Evolutionary conservation across 2,329 filamentous ascomycete species (phyloP), one percentile per base, ranked within the genome.

Genomic region (Cladosporium velox): DNA sequence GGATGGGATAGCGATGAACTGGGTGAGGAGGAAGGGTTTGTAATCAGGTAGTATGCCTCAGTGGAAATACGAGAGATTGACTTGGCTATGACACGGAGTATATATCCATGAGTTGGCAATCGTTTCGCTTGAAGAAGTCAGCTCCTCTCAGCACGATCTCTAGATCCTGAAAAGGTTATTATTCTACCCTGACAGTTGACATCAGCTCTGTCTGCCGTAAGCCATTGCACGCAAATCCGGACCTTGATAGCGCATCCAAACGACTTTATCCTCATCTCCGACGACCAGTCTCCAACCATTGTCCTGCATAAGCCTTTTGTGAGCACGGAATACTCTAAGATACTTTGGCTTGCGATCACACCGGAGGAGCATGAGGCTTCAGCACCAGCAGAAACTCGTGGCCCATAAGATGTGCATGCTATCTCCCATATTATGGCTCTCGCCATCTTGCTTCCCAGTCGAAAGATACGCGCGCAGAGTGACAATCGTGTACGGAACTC

Each of bases 1-100:
- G 85, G 82, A 66, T 87, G 85, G 85, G 84, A 87, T 68, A 86
- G 84, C 68, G 85, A 87, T 72, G 85, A 86, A 70, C 69, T 87
- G 60, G 83, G 85, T 21, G 75, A 76, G 14, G 75, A 77, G 65
- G 75, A 74, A 32, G 72, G 15, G 7, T 59, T 59, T 47, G 38
- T 59, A 8, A 59, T 59, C 47, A 21, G 57, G 12, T 59, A 59
- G 55, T 18, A 4, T 11, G 10, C n/a, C n/a, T 47, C 41, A 47
- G n/a, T n/a, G n/a, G n/a, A n/a, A n/a, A n/a, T n/a, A n/a, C 10
- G 41, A n/a, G 5, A 47, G n/a, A 47, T 24, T 10, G 41, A 21
- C 4, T 47, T 47, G 41, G n/a, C 18, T 6, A 44, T 10, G 2
- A 21, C 4, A n/a, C n/a, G n/a, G n/a, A n/a, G n/a, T n/a, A n/a